phyloP scores from a whole-genome alignment of 495 filamentous ascomycete genomes.

The Thermothielavioides terrestris region DNA sequence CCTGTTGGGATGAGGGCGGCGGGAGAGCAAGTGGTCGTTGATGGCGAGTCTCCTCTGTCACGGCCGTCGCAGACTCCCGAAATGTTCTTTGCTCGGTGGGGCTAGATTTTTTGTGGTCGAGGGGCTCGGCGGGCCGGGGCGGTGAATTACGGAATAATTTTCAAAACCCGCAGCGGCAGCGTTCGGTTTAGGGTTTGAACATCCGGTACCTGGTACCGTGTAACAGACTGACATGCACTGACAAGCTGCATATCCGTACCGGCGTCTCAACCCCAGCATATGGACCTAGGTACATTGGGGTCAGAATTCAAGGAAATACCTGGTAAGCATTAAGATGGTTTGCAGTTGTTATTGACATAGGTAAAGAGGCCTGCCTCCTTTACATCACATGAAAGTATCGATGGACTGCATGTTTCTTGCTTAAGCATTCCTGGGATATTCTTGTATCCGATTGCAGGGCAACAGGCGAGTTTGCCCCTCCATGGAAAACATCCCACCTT shows the following conservation, averaged over 20 bases:
- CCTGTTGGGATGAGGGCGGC: conserved; percentile 2
- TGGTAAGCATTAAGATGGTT: too few relatives aligned
- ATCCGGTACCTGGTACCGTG: too few relatives aligned
- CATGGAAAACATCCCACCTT: conserved; percentile 17
- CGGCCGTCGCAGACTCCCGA: conserved; percentile 20
- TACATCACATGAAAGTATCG: too few relatives aligned
- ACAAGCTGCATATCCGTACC: too few relatives aligned
- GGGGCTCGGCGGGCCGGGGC: conserved; percentile 14
- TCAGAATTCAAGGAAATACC: too few relatives aligned
- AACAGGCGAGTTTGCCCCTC: conserved; percentile 9
- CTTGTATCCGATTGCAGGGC: conserved; percentile 2
- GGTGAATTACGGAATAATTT: too few relatives aligned
- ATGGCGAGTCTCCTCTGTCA: conserved; percentile 13
- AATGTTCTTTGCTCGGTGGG: conserved; percentile 27
- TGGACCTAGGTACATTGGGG: too few relatives aligned
- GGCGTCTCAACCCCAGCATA: too few relatives aligned
- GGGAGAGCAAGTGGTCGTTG: conserved; percentile 9
- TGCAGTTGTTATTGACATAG: too few relatives aligned
- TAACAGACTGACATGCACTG: too few relatives aligned
- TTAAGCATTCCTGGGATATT: neutral
- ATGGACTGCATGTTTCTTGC: too few relatives aligned
- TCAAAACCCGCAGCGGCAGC: conserved; percentile 2
- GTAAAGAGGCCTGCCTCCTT: too few relatives aligned
- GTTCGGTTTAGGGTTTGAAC: conserved; percentile 27
- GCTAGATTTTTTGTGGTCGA: conserved; percentile 28